Evolutionary conservation across 192 early-diverging fungal genomes (phyloP), one percentile per base, ranked within the genome.

Genomic region (Spinellus fusiger): DNA sequence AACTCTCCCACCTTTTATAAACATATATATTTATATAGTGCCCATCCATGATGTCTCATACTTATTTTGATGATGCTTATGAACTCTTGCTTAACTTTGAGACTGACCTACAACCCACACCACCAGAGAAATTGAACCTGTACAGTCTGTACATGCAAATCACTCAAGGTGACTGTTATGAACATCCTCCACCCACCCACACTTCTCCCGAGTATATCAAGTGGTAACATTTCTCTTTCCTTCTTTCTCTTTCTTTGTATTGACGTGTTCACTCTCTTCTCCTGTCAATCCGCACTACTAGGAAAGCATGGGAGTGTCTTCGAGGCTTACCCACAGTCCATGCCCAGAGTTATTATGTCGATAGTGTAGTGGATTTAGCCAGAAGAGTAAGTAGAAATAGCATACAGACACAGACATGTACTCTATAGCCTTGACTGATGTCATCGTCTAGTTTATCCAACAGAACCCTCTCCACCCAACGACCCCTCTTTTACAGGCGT

Each of bases 131-230:
- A 49, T 44, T 70, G n/a, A 63, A 70, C 27, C 47, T 70, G 1
- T 70, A 70, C 31, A 62, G 68, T 23, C 48, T 70, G 38, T 70
- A 64, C 31, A 70, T 64, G 32, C 68, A 70, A 38, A 62, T 62
- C 23, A 59, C 68, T 9, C 48, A 53, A 26, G 69, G 69, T 8
- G 58, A 64, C 13, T 59, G 58, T 2, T 50, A 53, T 51, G 49
- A 31, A 3, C 52, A 62, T 23, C 53, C 44, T 32, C 69, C 69
- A 33, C 56, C 63, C 31, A 54, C 63, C 10, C 54, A 54, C 33
- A 29, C 65, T 31, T 33, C 56, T 10, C 46, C 64, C 0, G 53
- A 65, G 35, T 65, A 55, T 49, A 63, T 63, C 13, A 71, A 71
- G 52, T 71, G 69, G 69, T 68, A 68, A 47, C 20, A 26, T 12